Evolutionary conservation across 2,329 filamentous ascomycete genomes (phyloP).

Genomic region (Diplodia seriata): DNA sequence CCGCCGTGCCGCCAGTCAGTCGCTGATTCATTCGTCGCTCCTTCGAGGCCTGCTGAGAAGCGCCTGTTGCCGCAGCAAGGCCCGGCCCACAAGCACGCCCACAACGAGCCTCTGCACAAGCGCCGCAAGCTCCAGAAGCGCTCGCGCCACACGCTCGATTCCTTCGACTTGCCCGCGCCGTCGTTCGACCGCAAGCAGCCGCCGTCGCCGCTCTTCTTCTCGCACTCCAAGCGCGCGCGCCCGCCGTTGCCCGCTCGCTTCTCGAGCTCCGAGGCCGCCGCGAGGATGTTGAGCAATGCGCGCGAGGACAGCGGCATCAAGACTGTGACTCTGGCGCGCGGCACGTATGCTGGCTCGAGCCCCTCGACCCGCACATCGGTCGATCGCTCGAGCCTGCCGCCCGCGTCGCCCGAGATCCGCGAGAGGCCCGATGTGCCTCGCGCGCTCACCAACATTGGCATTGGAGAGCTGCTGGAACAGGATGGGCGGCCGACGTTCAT

Average conservation of each 20-base stretch:
- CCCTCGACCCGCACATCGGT: conserved; percentile 60
- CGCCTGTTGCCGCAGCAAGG: conserved; percentile 16
- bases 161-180: conserved; percentile 42
- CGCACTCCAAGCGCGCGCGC: conserved; percentile 51
- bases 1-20: conserved; percentile 33
- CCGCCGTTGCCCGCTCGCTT: conserved; percentile 60
- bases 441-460: conserved; percentile 68
- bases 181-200: conserved; percentile 44
- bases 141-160: conserved; percentile 47
- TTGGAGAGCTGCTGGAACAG: conserved; percentile 76
- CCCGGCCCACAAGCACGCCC: conserved; percentile 16
- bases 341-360: conserved; percentile 50
- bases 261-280: conserved; percentile 64
- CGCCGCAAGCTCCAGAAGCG: conserved; percentile 41
- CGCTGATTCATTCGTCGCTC: conserved; percentile 34
- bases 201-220: conserved; percentile 62
- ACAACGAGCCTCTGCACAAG: conserved; percentile 46
- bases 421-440: conserved; percentile 59
- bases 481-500: conserved; percentile 80
- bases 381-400: conserved; percentile 57
- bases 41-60: conserved; percentile 29
- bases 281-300: conserved; percentile 64
- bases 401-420: conserved; percentile 56
- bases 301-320: conserved; percentile 59
- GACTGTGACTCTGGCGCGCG: conserved; percentile 59